Conservation (phyloP, 2,329 filamentous ascomycete species). For the Teratosphaeria gauchensis region DNA sequence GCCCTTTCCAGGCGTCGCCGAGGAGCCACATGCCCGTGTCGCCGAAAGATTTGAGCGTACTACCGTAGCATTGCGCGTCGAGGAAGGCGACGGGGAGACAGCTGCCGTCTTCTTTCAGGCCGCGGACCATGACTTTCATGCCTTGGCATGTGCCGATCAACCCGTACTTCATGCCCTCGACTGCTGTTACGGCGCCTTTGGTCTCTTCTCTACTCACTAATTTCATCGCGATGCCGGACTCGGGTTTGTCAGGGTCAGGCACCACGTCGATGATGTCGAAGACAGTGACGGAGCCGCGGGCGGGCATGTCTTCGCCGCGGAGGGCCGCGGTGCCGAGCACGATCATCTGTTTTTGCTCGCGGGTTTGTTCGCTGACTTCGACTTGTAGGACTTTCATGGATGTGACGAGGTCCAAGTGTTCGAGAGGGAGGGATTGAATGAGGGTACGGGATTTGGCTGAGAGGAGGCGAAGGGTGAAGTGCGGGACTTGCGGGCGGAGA, state of each 20-base stretch:
- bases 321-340: conserved; percentile 75
- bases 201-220: conserved; percentile 84
- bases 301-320: conserved; percentile 84
- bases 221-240: conserved; percentile 78
- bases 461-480: conserved; percentile 66
- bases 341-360: conserved; percentile 73
- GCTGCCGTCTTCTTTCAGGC: conserved; percentile 88
- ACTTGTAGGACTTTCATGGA: conserved; percentile 75
- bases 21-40: conserved; percentile 79
- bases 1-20: conserved; percentile 81
- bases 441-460: conserved; percentile 68
- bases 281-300: conserved; percentile 76
- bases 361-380: conserved; percentile 83
- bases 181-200: conserved; percentile 77
- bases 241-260: conserved; percentile 73
- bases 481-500: conserved; percentile 58
- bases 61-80: conserved; percentile 93
- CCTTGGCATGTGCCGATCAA: conserved; percentile 86
- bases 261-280: conserved; percentile 90
- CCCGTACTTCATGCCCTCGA: conserved; percentile 71
- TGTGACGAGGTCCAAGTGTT: conserved; percentile 66
- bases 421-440: conserved; percentile 66
- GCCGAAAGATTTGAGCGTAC: conserved; percentile 70
- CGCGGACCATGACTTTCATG: conserved; percentile 94
- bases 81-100: conserved; percentile 91